phyloP scores from a whole-genome alignment of 176 grass and related monocot genomes.

The Canna indica region DNA sequence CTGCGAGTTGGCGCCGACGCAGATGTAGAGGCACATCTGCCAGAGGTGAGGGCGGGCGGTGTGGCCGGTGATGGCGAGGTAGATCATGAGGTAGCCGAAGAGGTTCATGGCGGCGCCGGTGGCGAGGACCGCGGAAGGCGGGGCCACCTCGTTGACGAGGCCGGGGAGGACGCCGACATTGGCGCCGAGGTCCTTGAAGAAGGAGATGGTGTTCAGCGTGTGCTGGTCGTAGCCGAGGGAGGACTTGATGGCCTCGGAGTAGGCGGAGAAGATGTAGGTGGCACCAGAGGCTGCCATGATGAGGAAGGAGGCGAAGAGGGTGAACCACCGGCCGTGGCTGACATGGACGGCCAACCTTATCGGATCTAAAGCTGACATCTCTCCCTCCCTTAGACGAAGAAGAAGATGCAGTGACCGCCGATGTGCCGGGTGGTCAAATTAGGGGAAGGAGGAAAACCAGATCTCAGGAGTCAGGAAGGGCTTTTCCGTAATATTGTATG shows the following conservation, averaged over 20 bases:
- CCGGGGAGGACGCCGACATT: constrained; percentile 63
- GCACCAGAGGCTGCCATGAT: constrained; percentile 67
- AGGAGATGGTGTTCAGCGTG: constrained; percentile 71
- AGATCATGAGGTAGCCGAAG: constrained; percentile 63
- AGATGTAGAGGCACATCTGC: constrained; percentile 54
- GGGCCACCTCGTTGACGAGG: constrained; percentile 60
- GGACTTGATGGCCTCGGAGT: constrained; percentile 47
- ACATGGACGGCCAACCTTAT: constrained; percentile 33
- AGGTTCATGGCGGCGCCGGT: constrained; percentile 67
- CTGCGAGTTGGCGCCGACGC: constrained; percentile 75
- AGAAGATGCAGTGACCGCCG: neutral
- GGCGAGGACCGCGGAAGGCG: constrained; percentile 57
- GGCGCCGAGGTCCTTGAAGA: constrained; percentile 80
- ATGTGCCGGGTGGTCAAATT: too few relatives aligned
- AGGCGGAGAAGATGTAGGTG: constrained; percentile 75
- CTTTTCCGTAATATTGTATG: too few relatives aligned
- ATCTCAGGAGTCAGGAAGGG: too few relatives aligned
- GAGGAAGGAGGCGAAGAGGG: constrained; percentile 64
- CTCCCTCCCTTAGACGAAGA: neutral
- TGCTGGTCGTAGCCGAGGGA: constrained; percentile 69
- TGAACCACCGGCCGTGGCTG: constrained; percentile 63
- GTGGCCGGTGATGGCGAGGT: constrained; percentile 43
- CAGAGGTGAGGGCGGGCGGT: constrained; percentile 21
- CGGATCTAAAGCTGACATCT: neutral
- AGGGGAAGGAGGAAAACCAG: too few relatives aligned